Base-by-base conservation (phyloP, 139 green algal genomes). In the Picochlorum sp. region DNA sequence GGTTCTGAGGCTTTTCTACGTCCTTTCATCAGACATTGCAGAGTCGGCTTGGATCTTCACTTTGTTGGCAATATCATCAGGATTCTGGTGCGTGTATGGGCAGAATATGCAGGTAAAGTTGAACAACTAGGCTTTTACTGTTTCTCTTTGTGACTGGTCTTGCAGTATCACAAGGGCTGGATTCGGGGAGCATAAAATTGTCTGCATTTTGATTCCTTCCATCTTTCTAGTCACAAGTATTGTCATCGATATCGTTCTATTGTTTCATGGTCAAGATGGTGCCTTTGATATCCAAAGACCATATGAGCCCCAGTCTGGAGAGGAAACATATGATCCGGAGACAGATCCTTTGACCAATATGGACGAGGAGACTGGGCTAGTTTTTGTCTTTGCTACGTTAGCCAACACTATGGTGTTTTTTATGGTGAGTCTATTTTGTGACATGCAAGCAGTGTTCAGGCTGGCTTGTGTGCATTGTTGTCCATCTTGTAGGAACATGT, bases 21-120 rank as follows among this genome's bases (percentile, higher is more conserved):
- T 82, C 50, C 75, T 82, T 47, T 78, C 78, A 55, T 55, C 68
- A 8, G 60, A 81, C 36, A 10, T 81, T 4, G 73, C 72, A 14
- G 62, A 76, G 4, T 51, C 45, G n/a, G 60, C 31, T 31, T 73
- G 58, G 30, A 56, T 76, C 16, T 70, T 64, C 13, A 72, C 73
- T 33, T 57, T 82, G 20, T 61, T 82, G 29, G 13, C 50, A 1
- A 69, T 82, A 33, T 66, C 75, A 14, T 67, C 75, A 10, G 75
- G 75, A 12, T 77, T 61, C 47, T 82, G 74, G 74, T 81, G n/a
- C n/a, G 30, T 52, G 33, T 16, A 40, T 3, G n/a, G 43, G 28
- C 7, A 4, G 28, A 33, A 20, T 24, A 41, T 33, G 2, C 5
- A 44, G 16, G 13, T 1, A 24, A 16, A n/a, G 22, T 18, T 36